Base-by-base conservation (phyloP, 2,329 filamentous ascomycete genomes). In the Arthrinium puccinioides region DNA sequence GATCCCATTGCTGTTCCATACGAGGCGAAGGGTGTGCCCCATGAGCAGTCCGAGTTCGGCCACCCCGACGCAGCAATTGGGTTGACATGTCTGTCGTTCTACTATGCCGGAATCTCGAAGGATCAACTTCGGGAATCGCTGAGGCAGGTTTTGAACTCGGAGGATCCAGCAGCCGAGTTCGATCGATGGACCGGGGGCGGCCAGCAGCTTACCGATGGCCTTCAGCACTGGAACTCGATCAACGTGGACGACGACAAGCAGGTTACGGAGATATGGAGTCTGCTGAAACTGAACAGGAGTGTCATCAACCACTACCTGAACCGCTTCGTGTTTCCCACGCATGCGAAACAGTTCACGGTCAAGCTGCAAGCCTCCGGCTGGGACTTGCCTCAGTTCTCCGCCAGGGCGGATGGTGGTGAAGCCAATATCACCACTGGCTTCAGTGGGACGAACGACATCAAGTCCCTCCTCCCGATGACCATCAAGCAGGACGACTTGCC, bases 371-470 rank as follows among this genome's bases (percentile, higher is more conserved):
- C 77, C 0, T 83, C 75, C 0, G 77, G 76, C 0, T 87, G 81
- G 81, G 81, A 86, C 44, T 60, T 86, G 2, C 76, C 78, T 0
- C 50, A 77, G 0, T 64, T 63, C 19, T 47, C 54, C 1, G 6
- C 37, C 21, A n/a, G n/a, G n/a, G 11, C 18, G 29, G 31, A 33
- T n/a, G 28, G 28, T 15, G 28, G 28, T 18, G 28, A 9, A 30
- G 28, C 28, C n/a, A 30, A 16, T 15, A 15, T 33, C 13, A 82
- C 79, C 0, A 84, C 80, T 0, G 82, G 82, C 0, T 87, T 88
- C 51, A 82, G 76, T 7, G 82, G 82, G 0, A 87, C 83, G 0
- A 86, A 84, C 29, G 82, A 87, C 48, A 77, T 73, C n/a, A 63
- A 70, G 26, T 60, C 55, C 0, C 63, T 82, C 31, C 57, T 87